These are phyloP conservation scores for Dioscorea cayenensis DNA, from an alignment of 116 monocot species.

Conservation along the genomic window DNA sequence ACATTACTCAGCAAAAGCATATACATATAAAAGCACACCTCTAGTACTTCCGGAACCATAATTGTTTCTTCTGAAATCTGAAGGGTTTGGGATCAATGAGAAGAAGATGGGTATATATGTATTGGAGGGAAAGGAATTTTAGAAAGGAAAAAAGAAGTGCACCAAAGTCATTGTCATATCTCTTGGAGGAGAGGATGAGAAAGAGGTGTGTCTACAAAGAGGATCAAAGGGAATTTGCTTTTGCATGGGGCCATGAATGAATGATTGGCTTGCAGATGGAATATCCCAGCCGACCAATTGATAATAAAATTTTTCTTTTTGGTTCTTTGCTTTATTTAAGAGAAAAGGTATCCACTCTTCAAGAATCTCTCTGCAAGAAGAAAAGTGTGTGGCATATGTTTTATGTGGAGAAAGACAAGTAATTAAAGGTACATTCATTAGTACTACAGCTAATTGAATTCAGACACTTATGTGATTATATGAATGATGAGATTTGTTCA, in stretches of 20 bases:
- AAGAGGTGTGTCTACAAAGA: slow-evolving; percentile 3
- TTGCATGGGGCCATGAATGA: neutral
- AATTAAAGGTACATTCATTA: neutral
- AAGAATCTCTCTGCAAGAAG: neutral
- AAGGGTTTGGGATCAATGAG: neutral
- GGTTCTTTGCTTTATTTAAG: no score
- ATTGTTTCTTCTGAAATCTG: no score
- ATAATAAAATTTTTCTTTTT: neutral
- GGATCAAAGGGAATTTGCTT: slow-evolving; percentile 1
- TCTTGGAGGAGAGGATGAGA: slow-evolving; percentile 1
- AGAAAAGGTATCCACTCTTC: neutral
- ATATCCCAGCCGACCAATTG: slow-evolving; percentile 16
- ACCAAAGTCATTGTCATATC: slow-evolving; percentile 14
- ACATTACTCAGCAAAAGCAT: no score
- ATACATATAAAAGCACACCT: slow-evolving; percentile 2
- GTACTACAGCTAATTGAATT: no score
- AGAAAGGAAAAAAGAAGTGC: slow-evolving; percentile 1
- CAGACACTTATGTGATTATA: no score
- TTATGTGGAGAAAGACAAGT: neutral
- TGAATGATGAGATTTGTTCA: no score
- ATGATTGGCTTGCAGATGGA: slow-evolving; percentile 6
- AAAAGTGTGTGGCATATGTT: slow-evolving; percentile 1
- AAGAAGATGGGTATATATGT: neutral
- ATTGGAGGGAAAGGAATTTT: slow-evolving; percentile 7
- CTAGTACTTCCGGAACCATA: slow-evolving; percentile 20